These are phyloP conservation scores for Streptanthus diversifolius DNA, from an alignment of 345 rosid species.

Conservation along the genomic window DNA sequence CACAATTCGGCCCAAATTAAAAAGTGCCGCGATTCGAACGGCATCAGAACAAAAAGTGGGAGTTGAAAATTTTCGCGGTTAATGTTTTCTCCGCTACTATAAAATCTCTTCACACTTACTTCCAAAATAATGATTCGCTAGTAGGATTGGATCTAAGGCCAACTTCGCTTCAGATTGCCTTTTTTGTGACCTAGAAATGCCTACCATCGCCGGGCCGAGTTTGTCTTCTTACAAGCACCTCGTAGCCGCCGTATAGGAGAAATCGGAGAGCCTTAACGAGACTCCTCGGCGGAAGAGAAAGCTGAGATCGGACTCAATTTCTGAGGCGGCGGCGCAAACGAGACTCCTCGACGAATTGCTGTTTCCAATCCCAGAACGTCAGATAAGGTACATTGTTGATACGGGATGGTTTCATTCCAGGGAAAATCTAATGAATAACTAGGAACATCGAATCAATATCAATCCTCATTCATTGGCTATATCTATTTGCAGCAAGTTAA, in stretches of 20 bases:
- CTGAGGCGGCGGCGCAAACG: not conserved
- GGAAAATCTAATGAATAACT: not conserved
- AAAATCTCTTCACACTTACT: not conserved
- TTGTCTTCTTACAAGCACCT: constrained; percentile 37
- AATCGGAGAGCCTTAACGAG: constrained; percentile 12
- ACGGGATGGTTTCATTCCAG: not conserved
- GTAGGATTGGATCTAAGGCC: not conserved
- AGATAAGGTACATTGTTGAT: not conserved
- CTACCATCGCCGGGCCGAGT: constrained; percentile 40
- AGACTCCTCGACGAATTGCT: constrained; percentile 41
- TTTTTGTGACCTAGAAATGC: constrained; percentile 39
- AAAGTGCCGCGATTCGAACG: constrained; percentile 6
- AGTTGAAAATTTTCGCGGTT: constrained; percentile 24
- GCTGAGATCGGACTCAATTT: constrained; percentile 39
- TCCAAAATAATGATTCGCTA: not conserved
- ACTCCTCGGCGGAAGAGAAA: constrained; percentile 47
- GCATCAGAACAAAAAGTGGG: constrained; percentile 24
- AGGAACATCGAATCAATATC: not conserved
- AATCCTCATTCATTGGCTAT: not conserved
- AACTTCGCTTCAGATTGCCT: not conserved
- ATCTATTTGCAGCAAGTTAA: constrained; percentile 25
- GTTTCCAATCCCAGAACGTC: constrained; percentile 9
- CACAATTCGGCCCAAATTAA: not conserved
- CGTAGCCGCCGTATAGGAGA: constrained; percentile 28
- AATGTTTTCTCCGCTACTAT: constrained; percentile 38